These are phyloP conservation scores for Neurospora sublineolata DNA, from an alignment of 495 filamentous ascomycete genomes.

Conservation along the genomic window DNA sequence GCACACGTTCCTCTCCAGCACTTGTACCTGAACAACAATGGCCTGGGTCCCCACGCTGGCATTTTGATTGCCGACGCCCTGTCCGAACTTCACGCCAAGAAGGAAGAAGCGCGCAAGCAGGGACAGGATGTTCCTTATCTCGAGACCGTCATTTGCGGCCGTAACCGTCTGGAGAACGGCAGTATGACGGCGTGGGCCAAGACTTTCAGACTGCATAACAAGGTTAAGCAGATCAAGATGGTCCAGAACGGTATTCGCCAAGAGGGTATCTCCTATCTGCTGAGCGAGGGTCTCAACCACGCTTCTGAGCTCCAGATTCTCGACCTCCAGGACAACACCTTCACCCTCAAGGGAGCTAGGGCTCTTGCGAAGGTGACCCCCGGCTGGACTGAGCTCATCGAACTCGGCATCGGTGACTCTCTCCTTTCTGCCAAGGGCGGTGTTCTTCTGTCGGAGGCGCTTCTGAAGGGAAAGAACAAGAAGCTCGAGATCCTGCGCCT, in stretches of 20 bases:
- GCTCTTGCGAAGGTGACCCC: slow-evolving; percentile 64
- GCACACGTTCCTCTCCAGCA: slow-evolving; percentile 78
- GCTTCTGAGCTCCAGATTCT: slow-evolving; percentile 54
- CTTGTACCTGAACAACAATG: slow-evolving; percentile 94
- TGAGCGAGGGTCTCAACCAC: slow-evolving; percentile 64
- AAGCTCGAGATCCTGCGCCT: slow-evolving; percentile 69
- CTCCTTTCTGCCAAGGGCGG: slow-evolving; percentile 72
- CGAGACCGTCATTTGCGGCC: slow-evolving; percentile 90
- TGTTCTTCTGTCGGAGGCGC: slow-evolving; percentile 56
- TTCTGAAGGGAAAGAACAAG: slow-evolving; percentile 62
- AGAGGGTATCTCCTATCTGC: slow-evolving; percentile 70
- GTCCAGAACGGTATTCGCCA: slow-evolving; percentile 95
- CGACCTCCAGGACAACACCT: slow-evolving; percentile 96
- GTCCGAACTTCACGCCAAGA: slow-evolving; percentile 60
- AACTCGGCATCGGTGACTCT: slow-evolving; percentile 84
- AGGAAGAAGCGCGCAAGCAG: slow-evolving; percentile 57
- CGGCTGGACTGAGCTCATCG: slow-evolving; percentile 62
- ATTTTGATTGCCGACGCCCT: slow-evolving; percentile 74
- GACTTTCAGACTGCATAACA: slow-evolving; percentile 66
- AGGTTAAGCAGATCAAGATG: slow-evolving; percentile 83
- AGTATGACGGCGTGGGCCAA: slow-evolving; percentile 92
- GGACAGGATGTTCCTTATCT: slow-evolving; percentile 64
- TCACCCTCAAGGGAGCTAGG: slow-evolving; percentile 67
- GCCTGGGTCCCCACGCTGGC: slow-evolving; percentile 85
- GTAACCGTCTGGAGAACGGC: slow-evolving; percentile 90